Evolutionary conservation across 352 stramenopile species (phyloP).

Genomic region (Phytopythium delawarense): DNA sequence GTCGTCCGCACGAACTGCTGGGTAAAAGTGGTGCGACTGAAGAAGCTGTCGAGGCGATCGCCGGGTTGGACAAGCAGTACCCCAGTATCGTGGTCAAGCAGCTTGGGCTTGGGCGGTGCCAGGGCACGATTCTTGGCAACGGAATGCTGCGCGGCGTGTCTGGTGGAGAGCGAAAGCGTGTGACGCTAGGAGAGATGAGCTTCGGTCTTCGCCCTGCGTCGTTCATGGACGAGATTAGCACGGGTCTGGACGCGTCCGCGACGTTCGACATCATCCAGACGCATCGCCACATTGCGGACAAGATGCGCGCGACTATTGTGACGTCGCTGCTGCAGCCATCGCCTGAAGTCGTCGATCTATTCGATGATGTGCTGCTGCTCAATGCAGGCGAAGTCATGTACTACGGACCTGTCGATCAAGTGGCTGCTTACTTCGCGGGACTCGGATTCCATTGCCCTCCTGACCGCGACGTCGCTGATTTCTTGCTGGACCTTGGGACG

Average conservation of each 20-base stretch:
- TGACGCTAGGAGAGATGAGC: constrained; percentile 84
- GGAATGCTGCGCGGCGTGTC: constrained; percentile 41
- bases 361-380: constrained; percentile 84
- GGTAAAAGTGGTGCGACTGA: background rate
- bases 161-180: constrained; percentile 90
- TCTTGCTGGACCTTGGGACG: constrained; percentile 66
- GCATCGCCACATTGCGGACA: constrained; percentile 31
- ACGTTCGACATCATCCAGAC: constrained; percentile 44
- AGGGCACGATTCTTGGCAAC: background rate
- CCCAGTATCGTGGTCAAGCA: background rate
- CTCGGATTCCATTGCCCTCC: constrained; percentile 36
- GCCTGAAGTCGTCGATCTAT: constrained; percentile 92
- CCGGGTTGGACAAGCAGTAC: background rate
- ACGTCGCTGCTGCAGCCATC: constrained; percentile 55
- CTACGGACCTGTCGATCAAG: constrained; percentile 14
- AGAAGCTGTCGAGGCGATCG: background rate
- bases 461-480: constrained; percentile 71
- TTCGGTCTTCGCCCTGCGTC: constrained; percentile 52
- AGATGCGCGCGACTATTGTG: constrained; percentile 25
- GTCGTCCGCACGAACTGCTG: background rate
- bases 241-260: constrained; percentile 46
- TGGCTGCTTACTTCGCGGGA: constrained; percentile 18
- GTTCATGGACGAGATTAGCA: constrained; percentile 70
- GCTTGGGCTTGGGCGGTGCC: constrained; percentile 34
- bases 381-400: constrained; percentile 82